Conservation (phyloP, 2,329 filamentous ascomycete genomes). For the Hypoxylon sp. region DNA sequence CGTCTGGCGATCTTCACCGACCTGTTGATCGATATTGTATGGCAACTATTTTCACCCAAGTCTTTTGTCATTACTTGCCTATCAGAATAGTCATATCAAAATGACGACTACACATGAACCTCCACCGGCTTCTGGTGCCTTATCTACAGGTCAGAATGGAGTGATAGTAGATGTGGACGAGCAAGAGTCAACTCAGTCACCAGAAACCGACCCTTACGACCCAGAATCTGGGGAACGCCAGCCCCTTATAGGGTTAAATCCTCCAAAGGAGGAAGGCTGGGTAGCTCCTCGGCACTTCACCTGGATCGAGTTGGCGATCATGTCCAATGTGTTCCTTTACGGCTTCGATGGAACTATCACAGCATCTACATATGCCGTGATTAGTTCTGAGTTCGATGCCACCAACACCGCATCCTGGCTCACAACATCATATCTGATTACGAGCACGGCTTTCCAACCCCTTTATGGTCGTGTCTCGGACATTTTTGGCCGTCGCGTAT, state of each 20-base stretch:
- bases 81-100: neutral
- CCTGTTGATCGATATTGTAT: neutral
- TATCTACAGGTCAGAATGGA: neutral
- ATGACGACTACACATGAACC: constrained; percentile 3
- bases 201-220: neutral
- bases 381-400: constrained; percentile 80
- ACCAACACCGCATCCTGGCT: constrained; percentile 83
- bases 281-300: constrained; percentile 67
- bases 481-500: constrained; percentile 74
- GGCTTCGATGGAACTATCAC: constrained; percentile 82
- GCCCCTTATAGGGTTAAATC: constrained; percentile 31
- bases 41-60: neutral
- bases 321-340: constrained; percentile 75
- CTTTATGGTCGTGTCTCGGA: constrained; percentile 80
- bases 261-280: constrained; percentile 57
- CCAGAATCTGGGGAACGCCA: constrained; percentile 28
- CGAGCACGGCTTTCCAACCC: constrained; percentile 79
- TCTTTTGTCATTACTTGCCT: neutral
- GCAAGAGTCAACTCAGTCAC: neutral
- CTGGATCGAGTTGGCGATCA: constrained; percentile 73
- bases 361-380: constrained; percentile 80
- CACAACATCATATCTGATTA: constrained; percentile 80
- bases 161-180: neutral
- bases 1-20: neutral
- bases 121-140: neutral